phyloP scores from a whole-genome alignment of 345 rosid species.

The Rhodamnia argentea region DNA sequence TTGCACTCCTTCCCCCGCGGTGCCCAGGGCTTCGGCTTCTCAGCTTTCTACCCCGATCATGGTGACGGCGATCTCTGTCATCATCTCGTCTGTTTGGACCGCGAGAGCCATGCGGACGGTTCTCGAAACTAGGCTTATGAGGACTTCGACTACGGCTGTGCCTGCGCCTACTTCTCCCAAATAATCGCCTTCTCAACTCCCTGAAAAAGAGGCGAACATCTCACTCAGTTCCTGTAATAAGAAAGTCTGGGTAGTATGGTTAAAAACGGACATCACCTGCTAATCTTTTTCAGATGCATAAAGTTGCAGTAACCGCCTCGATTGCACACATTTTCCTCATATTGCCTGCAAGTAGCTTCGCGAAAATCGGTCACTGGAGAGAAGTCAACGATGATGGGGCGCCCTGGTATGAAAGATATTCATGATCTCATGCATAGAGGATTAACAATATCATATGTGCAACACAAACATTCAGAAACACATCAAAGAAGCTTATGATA shows the following conservation, averaged over 20 bases:
- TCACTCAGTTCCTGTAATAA: not conserved
- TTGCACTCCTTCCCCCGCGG: constrained; percentile 24
- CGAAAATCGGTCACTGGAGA: constrained; percentile 44
- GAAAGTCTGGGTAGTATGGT: not conserved
- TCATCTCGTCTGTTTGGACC: constrained; percentile 29
- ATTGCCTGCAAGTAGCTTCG: constrained; percentile 52
- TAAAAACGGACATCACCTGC: constrained; percentile 17
- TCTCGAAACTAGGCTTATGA: constrained; percentile 15
- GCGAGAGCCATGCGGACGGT: constrained; percentile 17
- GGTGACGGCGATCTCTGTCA: constrained; percentile 22
- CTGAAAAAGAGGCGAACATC: constrained; percentile 1
- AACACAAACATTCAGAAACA: not conserved
- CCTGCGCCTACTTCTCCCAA: constrained; percentile 30
- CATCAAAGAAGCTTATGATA: not conserved
- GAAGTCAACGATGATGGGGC: constrained; percentile 1
- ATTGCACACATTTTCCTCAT: constrained; percentile 51
- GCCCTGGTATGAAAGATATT: not conserved
- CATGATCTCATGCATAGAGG: not conserved
- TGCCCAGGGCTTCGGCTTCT: constrained; percentile 37
- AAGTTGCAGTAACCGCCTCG: constrained; percentile 58
- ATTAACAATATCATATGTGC: not conserved
- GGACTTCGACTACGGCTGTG: constrained; percentile 42
- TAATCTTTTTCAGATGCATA: constrained; percentile 52
- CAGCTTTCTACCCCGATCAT: constrained; percentile 32
- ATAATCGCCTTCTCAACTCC: constrained; percentile 41